Evolutionary conservation across 495 filamentous ascomycete species (phyloP).

Genomic region (Massariosphaeria phaeospora): DNA sequence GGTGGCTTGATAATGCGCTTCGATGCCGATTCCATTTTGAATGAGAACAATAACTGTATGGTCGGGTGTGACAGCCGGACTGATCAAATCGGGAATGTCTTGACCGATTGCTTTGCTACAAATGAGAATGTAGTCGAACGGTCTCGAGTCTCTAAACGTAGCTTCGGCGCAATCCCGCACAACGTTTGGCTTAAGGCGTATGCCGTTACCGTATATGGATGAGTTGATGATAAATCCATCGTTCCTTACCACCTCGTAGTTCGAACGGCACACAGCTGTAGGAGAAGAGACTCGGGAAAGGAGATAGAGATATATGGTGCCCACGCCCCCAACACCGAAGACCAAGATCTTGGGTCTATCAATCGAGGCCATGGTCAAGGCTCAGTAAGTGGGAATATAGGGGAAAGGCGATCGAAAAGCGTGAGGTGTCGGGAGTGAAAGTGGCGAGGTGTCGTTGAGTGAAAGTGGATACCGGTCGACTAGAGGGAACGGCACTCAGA

Average conservation of each 20-base stretch:
- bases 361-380: constrained; percentile 7
- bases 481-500: no score
- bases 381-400: not conserved
- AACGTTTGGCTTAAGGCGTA: constrained; percentile 42
- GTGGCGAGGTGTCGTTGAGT: no score
- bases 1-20: constrained; percentile 43
- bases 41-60: constrained; percentile 49
- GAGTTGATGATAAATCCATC: constrained; percentile 53
- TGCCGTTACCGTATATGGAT: constrained; percentile 40
- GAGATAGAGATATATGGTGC: constrained; percentile 48
- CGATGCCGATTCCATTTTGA: constrained; percentile 56
- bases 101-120: constrained; percentile 42
- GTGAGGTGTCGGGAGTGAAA: no score
- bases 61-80: constrained; percentile 40
- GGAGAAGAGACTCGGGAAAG: constrained; percentile 46
- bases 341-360: constrained; percentile 41
- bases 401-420: no score
- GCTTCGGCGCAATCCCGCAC: constrained; percentile 43
- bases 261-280: constrained; percentile 53
- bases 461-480: no score
- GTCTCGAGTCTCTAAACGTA: constrained; percentile 15
- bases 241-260: constrained; percentile 46
- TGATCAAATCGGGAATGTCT: constrained; percentile 40
- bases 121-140: constrained; percentile 53
- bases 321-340: constrained; percentile 52